A percentile compares a stretch with the other conserved stretches of the same genome.
These are phyloP conservation scores for Geotrichum phurueaensis DNA, from an alignment of 1,139 yeast genomes.

Conservation along the genomic window DNA sequence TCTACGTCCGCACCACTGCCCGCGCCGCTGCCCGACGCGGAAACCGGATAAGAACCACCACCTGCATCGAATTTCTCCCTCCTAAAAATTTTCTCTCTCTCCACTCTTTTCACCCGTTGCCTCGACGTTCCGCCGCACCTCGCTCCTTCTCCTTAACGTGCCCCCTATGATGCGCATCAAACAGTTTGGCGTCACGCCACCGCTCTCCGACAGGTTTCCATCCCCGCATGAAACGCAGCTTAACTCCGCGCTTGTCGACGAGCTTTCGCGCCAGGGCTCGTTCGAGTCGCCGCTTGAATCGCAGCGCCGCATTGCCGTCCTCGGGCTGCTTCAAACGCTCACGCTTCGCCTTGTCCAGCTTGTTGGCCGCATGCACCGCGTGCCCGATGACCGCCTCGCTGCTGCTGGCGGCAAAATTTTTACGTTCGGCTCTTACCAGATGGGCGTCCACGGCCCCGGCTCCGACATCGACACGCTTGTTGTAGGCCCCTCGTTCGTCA, in stretches of 20 bases:
- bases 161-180: not conserved
- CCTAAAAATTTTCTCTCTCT: not conserved
- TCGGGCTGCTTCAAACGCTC: constrained; percentile 61
- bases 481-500: constrained; percentile 93
- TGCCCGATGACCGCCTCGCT: constrained; percentile 93
- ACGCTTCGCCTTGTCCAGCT: constrained; percentile 73
- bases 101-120: not conserved
- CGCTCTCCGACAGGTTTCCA: constrained; percentile 77
- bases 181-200: constrained; percentile 73
- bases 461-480: constrained; percentile 93
- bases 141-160: not conserved
- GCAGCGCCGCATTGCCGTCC: constrained; percentile 65
- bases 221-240: constrained; percentile 68
- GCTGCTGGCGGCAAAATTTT: constrained; percentile 97
- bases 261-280: constrained; percentile 72
- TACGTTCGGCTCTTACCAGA: constrained; percentile 86
- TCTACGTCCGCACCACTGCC: not conserved
- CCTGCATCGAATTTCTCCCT: not conserved
- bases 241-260: constrained; percentile 70
- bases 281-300: constrained; percentile 84
- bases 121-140: not conserved
- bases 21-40: not conserved
- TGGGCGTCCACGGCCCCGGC: constrained; percentile 97
- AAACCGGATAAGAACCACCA: not conserved
- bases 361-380: constrained; percentile 72